Conservation (phyloP, 2,329 filamentous ascomycete genomes). For the Arthrobotrys pseudoclavata region DNA sequence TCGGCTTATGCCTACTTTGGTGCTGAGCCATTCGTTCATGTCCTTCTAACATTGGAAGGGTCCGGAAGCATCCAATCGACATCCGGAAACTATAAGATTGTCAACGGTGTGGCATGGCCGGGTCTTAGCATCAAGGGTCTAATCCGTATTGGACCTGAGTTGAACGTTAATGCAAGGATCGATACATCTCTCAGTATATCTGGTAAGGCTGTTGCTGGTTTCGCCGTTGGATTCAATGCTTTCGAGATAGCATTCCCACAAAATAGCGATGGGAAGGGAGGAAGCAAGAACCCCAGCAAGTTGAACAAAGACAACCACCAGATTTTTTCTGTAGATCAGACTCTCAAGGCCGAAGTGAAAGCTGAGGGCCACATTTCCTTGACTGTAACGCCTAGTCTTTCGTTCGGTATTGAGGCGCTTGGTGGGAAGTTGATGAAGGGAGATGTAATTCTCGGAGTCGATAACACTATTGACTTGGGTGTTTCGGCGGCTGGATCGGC, state of each 20-base stretch:
- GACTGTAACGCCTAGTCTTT: constrained; percentile 25
- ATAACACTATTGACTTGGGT: constrained; percentile 36
- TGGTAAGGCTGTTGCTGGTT: constrained; percentile 30
- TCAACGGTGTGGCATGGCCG: constrained; percentile 32
- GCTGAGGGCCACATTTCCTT: constrained; percentile 29
- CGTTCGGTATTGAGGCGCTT: constrained; percentile 32
- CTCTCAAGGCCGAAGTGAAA: constrained; percentile 27
- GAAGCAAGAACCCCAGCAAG: constrained; percentile 17
- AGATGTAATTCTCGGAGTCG: constrained; percentile 30
- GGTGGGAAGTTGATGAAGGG: constrained; percentile 38
- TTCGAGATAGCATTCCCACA: constrained; percentile 32
- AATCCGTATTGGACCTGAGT: constrained; percentile 26
- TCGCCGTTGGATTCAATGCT: constrained; percentile 27
- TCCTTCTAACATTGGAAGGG: constrained; percentile 29
- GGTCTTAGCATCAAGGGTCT: constrained; percentile 32
- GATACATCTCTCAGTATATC: constrained; percentile 34
- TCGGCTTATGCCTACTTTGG: constrained; percentile 30
- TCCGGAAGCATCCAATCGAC: constrained; percentile 31
- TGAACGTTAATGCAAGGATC: constrained; percentile 27
- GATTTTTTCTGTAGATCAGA: constrained; percentile 20
- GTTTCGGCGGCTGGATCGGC: constrained; percentile 22
- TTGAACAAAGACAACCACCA: constrained; percentile 30
- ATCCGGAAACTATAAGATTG: constrained; percentile 26
- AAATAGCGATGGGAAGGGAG: constrained; percentile 30
- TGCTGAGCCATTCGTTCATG: constrained; percentile 27